phyloP scores from a whole-genome alignment of 805 yeast species.

The Yamadazyma paraphyllophila region DNA sequence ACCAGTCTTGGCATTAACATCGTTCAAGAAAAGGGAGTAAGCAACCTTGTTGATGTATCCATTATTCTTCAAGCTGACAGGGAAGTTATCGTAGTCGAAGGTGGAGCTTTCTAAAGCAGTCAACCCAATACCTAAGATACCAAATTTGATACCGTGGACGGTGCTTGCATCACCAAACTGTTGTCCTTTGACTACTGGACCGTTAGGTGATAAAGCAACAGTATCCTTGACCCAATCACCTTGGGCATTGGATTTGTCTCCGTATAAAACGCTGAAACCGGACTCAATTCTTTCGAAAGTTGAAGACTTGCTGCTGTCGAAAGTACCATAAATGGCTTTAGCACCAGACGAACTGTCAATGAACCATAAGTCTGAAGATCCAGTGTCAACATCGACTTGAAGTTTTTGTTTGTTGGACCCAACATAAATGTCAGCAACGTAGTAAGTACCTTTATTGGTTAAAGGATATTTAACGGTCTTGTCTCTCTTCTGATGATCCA shows the following conservation, averaged over 20 bases:
- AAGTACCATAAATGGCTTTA: constrained; percentile 33
- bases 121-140: constrained; percentile 21
- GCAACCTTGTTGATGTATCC: constrained; percentile 35
- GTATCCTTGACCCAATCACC: constrained; percentile 19
- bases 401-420: constrained; percentile 24
- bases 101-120: constrained; percentile 12
- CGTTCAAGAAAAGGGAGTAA: constrained; percentile 37
- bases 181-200: constrained; percentile 10
- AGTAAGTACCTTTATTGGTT: constrained; percentile 10
- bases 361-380: constrained; percentile 32
- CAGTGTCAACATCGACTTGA: constrained; percentile 25
- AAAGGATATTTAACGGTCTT: constrained; percentile 2
- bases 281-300: constrained; percentile 30
- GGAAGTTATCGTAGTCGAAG: constrained; percentile 31
- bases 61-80: constrained; percentile 28
- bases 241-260: constrained; percentile 44
- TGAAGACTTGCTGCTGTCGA: constrained; percentile 30
- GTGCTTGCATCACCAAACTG: constrained; percentile 18
- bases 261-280: constrained; percentile 43
- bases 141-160: constrained; percentile 7
- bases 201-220: constrained; percentile 13
- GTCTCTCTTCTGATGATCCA: neutral
- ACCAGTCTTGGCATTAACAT: constrained; percentile 21
- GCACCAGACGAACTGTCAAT: constrained; percentile 6
- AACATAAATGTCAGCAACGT: constrained; percentile 15